Evolutionary conservation across 139 green algal species (phyloP).

Genomic region (Desmodesmus armatus): DNA sequence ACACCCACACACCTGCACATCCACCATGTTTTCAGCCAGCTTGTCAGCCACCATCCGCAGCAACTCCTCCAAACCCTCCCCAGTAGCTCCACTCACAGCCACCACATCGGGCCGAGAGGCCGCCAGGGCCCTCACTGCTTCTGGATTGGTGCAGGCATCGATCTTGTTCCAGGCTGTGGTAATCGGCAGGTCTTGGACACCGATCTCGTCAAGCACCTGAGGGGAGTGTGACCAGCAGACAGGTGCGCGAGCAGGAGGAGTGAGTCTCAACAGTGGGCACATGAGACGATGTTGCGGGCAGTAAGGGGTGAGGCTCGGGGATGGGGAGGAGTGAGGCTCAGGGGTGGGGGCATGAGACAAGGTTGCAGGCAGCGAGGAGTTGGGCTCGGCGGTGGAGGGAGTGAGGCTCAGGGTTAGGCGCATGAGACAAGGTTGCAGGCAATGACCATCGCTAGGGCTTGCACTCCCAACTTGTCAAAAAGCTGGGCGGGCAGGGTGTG

Average conservation of each 20-base stretch:
- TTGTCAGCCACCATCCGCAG: constrained; percentile 64
- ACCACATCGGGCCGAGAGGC: constrained; percentile 61
- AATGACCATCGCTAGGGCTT: neutral
- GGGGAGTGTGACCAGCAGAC: neutral
- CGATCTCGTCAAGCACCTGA: constrained; percentile 84
- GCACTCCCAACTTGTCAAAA: neutral
- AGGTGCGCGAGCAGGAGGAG: neutral
- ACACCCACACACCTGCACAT: constrained; percentile 47
- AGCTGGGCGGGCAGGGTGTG: too few species aligned
- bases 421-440: neutral
- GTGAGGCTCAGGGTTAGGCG: too few species aligned
- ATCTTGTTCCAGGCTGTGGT: constrained; percentile 97
- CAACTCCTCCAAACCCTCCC: constrained; percentile 82
- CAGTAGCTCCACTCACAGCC: constrained; percentile 71
- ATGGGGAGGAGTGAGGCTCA: too few species aligned
- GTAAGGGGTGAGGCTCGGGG: neutral
- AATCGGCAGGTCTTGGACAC: constrained; percentile 71
- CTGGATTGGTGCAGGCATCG: constrained; percentile 73
- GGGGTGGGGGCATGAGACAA: too few species aligned
- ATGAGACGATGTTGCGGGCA: neutral
- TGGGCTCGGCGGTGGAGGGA: too few species aligned
- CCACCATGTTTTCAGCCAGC: constrained; percentile 62
- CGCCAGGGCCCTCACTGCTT: constrained; percentile 61
- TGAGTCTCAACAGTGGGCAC: too few species aligned
- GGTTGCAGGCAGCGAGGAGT: too few species aligned